Percentiles rank a stretch among this genome's conserved stretches.
Evolutionary conservation across 2,329 filamentous ascomycete species (phyloP).

Genomic region (Eutypa lata): DNA sequence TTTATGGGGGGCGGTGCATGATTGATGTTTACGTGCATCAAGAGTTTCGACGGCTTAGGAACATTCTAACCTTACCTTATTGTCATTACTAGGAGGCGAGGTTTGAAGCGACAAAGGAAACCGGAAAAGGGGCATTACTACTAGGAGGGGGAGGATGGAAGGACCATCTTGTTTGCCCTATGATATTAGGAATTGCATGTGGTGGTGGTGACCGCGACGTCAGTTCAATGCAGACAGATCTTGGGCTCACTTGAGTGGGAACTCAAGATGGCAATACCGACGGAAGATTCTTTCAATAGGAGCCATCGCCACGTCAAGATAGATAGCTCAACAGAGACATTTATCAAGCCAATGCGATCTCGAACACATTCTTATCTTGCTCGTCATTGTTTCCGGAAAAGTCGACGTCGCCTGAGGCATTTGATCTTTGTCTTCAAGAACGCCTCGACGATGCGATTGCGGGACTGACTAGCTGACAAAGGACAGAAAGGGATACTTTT

Average conservation of each 20-base stretch:
- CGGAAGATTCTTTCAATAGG: slow-evolving; percentile 2
- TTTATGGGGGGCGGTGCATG: not conserved
- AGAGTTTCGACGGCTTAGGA: not conserved
- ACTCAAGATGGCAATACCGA: not conserved
- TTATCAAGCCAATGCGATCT: slow-evolving; percentile 11
- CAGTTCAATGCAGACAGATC: too few relatives aligned
- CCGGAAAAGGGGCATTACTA: too few relatives aligned
- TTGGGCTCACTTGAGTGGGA: not conserved
- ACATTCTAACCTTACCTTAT: too few relatives aligned
- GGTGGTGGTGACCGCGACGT: too few relatives aligned
- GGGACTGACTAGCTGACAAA: slow-evolving; percentile 17
- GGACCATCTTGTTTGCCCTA: too few relatives aligned
- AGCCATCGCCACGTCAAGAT: slow-evolving; percentile 2
- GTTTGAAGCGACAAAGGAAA: too few relatives aligned
- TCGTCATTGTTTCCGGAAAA: slow-evolving; percentile 26
- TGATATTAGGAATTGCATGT: too few relatives aligned
- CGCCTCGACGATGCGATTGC: slow-evolving; percentile 6
- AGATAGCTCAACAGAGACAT: slow-evolving; percentile 16
- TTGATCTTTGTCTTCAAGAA: slow-evolving; percentile 19
- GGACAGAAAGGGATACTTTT: slow-evolving; percentile 18
- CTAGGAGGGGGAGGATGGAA: too few relatives aligned
- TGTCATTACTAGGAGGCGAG: too few relatives aligned
- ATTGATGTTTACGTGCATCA: not conserved
- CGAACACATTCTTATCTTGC: slow-evolving; percentile 14
- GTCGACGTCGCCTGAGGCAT: slow-evolving; percentile 2